Evolutionary conservation across 495 filamentous ascomycete genomes (phyloP).

Genomic region (Podospora appendiculata): DNA sequence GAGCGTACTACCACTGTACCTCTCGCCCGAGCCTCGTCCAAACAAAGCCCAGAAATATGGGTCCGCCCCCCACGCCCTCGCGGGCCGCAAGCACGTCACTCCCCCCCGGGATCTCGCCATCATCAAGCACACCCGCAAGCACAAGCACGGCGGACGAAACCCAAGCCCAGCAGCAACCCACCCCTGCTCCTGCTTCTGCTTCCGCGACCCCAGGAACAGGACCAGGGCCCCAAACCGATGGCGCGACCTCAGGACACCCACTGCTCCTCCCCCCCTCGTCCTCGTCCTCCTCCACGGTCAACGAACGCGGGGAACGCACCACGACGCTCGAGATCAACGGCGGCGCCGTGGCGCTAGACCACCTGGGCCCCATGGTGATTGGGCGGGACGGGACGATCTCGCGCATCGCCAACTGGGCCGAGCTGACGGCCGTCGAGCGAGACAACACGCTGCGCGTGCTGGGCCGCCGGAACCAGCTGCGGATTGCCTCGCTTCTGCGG

Average conservation of each 20-base stretch:
- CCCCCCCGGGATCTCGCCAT: conserved; percentile 18
- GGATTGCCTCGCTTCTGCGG: conserved; percentile 45
- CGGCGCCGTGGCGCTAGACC: conserved; percentile 44
- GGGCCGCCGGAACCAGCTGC: conserved; percentile 54
- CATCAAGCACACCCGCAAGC: neutral
- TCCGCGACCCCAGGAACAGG: neutral
- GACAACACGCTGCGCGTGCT: conserved; percentile 54
- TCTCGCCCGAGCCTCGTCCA: neutral
- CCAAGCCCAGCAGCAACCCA: neutral
- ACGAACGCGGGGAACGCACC: conserved; percentile 3
- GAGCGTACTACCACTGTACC: no score
- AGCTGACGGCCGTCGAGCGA: conserved; percentile 57
- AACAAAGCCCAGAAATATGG: neutral
- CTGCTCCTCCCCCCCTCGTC: conserved; percentile 14
- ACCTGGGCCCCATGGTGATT: conserved; percentile 61
- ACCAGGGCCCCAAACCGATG: no score
- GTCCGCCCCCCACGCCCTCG: conserved; percentile 4
- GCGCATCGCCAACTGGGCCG: conserved; percentile 58
- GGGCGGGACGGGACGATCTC: conserved; percentile 57
- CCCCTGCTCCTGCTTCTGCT: neutral
- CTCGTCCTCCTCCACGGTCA: neutral
- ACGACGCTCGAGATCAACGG: conserved; percentile 47
- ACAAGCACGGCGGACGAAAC: neutral
- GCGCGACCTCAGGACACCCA: neutral
- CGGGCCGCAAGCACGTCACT: conserved; percentile 19